Evolutionary conservation across 768 basidiomycete genomes (phyloP).

Genomic region (Hemileccinum rubropunctum): DNA sequence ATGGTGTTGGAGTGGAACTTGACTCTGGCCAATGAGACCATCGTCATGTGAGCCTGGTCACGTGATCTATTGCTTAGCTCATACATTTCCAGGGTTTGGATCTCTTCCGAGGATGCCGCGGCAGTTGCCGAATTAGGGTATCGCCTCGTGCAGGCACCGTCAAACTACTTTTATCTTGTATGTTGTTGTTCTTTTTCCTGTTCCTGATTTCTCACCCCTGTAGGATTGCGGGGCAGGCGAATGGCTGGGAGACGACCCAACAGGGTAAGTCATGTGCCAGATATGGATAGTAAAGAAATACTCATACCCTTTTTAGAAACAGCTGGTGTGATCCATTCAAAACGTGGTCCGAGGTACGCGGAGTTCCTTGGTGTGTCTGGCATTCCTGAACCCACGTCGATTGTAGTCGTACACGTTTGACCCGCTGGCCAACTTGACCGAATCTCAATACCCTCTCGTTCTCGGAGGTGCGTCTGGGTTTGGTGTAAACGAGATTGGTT

Average conservation of each 20-base stretch:
- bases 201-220: neutral
- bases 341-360: constrained; percentile 45
- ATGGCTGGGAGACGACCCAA: constrained; percentile 39
- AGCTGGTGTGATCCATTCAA: constrained; percentile 54
- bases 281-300: neutral
- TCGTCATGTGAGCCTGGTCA: constrained; percentile 34
- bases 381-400: no score
- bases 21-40: constrained; percentile 39
- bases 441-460: constrained; percentile 35
- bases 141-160: constrained; percentile 46
- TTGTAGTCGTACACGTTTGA: constrained; percentile 38
- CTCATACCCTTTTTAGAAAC: constrained; percentile 26
- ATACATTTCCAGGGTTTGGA: constrained; percentile 41
- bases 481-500: neutral
- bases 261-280: constrained; percentile 25
- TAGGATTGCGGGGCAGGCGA: constrained; percentile 48
- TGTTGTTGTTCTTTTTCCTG: neutral
- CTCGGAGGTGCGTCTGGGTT: constrained; percentile 29
- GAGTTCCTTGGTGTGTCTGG: neutral
- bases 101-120: constrained; percentile 39
- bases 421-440: constrained; percentile 43
- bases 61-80: neutral
- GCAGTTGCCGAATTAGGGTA: constrained; percentile 39
- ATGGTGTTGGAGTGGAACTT: constrained; percentile 44
- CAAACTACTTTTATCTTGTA: constrained; percentile 53